Conservation (phyloP, 805 yeast species). For the Sugiyamaella smithiae region DNA sequence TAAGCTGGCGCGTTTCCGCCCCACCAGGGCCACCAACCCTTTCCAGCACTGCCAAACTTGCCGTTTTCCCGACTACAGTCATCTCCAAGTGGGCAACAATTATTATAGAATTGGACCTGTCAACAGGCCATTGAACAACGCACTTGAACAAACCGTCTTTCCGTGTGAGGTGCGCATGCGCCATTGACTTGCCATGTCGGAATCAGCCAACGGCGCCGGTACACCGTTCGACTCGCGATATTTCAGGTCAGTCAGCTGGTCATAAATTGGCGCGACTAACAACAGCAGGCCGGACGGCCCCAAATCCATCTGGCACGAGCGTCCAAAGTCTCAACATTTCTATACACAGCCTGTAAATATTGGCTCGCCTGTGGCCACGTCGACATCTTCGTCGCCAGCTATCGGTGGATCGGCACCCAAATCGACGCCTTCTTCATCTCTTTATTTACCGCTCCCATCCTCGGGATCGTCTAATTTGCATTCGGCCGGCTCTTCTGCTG, state of each 20-base stretch:
- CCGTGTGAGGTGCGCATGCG: background rate
- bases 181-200: conserved; percentile 17
- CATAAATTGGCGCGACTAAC: background rate
- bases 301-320: conserved; percentile 21
- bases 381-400: conserved; percentile 10
- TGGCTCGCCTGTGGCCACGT: conserved; percentile 9
- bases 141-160: no score
- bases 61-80: conserved; percentile 3
- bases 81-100: background rate
- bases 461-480: conserved; percentile 4
- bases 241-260: conserved; percentile 11
- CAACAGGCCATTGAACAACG: background rate
- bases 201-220: conserved; percentile 25
- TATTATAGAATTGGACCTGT: background rate
- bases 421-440: conserved; percentile 12
- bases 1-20: background rate
- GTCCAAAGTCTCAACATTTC: conserved; percentile 21
- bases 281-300: conserved; percentile 11
- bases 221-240: conserved; percentile 25
- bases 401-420: background rate
- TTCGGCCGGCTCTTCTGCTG: conserved; percentile 25
- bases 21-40: conserved; percentile 6
- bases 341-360: conserved; percentile 14
- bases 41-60: conserved; percentile 9
- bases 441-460: conserved; percentile 3